These are phyloP conservation scores for Lavandula angustifolia DNA, from an alignment of 257 asterid genomes.

Conservation along the genomic window DNA sequence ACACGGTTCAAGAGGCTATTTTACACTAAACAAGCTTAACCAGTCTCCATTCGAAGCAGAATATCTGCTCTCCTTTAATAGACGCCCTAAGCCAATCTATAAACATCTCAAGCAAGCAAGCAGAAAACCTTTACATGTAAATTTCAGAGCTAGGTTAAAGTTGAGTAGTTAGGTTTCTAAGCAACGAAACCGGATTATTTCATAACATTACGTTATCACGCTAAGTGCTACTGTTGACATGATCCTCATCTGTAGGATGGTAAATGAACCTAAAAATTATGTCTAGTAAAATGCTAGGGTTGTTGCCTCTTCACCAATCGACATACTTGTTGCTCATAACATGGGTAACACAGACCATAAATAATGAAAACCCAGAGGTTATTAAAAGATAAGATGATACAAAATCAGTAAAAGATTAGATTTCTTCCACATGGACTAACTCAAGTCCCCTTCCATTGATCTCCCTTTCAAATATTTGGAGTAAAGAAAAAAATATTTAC, in stretches of 20 bases:
- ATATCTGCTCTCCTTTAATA: too few species aligned
- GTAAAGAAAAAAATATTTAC: too few species aligned
- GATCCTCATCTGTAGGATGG: not conserved
- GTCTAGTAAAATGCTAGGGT: not conserved
- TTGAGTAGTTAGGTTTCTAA: not conserved
- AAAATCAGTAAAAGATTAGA: too few species aligned
- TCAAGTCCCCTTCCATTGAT: too few species aligned
- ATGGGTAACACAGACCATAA: too few species aligned
- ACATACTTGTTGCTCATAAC: too few species aligned
- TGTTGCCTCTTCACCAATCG: not conserved
- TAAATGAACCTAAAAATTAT: not conserved
- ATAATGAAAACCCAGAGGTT: too few species aligned
- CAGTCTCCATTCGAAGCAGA: too few species aligned
- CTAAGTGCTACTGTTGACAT: not conserved
- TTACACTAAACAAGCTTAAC: not conserved
- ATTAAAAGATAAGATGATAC: too few species aligned
- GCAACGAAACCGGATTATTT: not conserved
- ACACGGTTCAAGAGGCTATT: not conserved
- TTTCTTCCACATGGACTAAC: too few species aligned
- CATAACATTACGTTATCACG: not conserved
- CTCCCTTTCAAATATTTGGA: too few species aligned
- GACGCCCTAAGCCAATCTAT: constrained; percentile 4
- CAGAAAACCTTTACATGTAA: not conserved
- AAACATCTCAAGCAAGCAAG: constrained; percentile 5
- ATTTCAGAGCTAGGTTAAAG: not conserved